phyloP scores from a whole-genome alignment of 805 yeast genomes.

The Candida rishiriensis region DNA sequence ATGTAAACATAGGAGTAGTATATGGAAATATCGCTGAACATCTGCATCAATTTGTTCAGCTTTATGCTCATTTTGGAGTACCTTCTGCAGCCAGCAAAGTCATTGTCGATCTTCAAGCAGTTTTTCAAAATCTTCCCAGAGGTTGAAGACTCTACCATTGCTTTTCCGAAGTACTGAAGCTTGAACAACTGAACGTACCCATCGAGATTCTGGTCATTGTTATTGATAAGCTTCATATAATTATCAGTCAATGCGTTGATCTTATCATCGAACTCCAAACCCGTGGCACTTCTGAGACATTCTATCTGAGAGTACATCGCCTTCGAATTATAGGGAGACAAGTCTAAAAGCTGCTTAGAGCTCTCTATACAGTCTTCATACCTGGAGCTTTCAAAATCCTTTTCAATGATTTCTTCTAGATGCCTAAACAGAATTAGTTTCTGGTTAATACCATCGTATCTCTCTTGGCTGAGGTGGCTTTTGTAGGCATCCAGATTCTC shows the following conservation, averaged over 20 bases:
- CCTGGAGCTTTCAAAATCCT: conserved; percentile 11
- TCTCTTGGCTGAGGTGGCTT: background rate
- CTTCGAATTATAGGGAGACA: conserved; percentile 41
- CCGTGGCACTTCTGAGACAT: conserved; percentile 17
- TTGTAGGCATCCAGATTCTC: conserved; percentile 16
- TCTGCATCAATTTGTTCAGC: conserved; percentile 35
- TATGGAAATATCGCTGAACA: conserved; percentile 41
- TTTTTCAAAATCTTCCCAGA: conserved; percentile 30
- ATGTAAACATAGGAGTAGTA: conserved; percentile 34
- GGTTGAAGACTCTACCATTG: conserved; percentile 8
- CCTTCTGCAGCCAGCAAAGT: conserved; percentile 53
- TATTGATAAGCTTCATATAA: conserved; percentile 20
- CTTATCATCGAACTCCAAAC: conserved; percentile 15
- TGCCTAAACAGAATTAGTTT: conserved; percentile 2
- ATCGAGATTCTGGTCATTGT: conserved; percentile 15
- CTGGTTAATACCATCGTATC: conserved; percentile 2
- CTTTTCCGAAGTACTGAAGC: conserved; percentile 25
- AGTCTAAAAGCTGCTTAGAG: conserved; percentile 31
- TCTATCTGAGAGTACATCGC: conserved; percentile 32
- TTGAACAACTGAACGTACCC: conserved; percentile 24
- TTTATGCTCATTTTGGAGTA: conserved; percentile 50
- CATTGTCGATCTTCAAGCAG: conserved; percentile 78
- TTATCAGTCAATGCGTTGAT: conserved; percentile 19
- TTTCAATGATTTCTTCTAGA: background rate
- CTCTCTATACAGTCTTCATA: conserved; percentile 26